Percentiles rank a stretch among this genome's conserved stretches.
Evolutionary conservation across 1,139 yeast genomes (phyloP).

Genomic region (Pichia sp.): DNA sequence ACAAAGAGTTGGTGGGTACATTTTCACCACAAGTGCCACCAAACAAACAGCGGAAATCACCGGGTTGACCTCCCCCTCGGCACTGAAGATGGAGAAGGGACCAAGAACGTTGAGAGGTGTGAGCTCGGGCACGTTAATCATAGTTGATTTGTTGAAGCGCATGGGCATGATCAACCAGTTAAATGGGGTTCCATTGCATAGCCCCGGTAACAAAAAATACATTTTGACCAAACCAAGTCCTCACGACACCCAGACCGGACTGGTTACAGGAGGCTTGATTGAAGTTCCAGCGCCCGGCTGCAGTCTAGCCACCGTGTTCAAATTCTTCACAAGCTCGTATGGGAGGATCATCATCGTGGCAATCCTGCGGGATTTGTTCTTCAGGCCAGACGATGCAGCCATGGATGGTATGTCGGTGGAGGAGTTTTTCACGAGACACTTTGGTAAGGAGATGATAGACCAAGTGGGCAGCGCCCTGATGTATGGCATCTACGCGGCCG

Average conservation of each 20-base stretch:
- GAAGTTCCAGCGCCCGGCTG: conserved; percentile 48
- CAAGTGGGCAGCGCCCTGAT: conserved; percentile 73
- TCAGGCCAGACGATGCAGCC: conserved; percentile 17
- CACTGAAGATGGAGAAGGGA: conserved; percentile 50
- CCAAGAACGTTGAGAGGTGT: conserved; percentile 69
- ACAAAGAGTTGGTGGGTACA: conserved; percentile 70
- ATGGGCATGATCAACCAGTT: conserved; percentile 39
- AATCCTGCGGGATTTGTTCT: conserved; percentile 41
- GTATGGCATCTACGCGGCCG: conserved; percentile 93
- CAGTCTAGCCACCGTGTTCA: conserved; percentile 26
- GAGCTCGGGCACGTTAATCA: conserved; percentile 57
- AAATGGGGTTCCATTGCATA: conserved; percentile 41
- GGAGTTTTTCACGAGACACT: conserved; percentile 59
- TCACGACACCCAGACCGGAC: conserved; percentile 17
- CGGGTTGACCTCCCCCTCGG: conserved; percentile 13
- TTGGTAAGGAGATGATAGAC: conserved; percentile 53
- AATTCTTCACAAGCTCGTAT: conserved; percentile 41
- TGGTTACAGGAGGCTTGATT: conserved; percentile 32
- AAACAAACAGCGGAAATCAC: conserved; percentile 13
- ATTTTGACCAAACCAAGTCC: conserved; percentile 33
- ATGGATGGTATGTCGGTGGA: conserved; percentile 35
- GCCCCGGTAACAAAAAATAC: conserved; percentile 59
- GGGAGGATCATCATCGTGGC: conserved; percentile 32
- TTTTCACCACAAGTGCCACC: conserved; percentile 39
- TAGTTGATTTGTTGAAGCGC: conserved; percentile 49